Base-by-base conservation (phyloP, 345 rosid species). In the Aquilaria malaccensis region DNA sequence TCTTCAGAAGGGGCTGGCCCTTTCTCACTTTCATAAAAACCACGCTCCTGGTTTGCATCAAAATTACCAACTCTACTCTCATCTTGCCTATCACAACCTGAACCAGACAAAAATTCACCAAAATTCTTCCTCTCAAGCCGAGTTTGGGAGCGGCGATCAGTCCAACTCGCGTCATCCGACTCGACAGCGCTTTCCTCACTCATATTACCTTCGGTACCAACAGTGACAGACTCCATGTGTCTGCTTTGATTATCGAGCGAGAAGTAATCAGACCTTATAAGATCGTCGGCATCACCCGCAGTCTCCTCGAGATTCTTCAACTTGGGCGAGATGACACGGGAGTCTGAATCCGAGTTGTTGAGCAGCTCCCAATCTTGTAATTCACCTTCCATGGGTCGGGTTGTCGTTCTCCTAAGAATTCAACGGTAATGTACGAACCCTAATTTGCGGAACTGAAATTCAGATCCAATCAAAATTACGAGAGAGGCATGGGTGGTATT, bases 91-190 rank as follows among this genome's bases (percentile, higher is more conserved):
- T 89, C 95, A 67, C 90, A 85, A 31, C 88, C 78, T 37, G 97
- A 80, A 66, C 87, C 97, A 7, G 92, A 81, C 97, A 89, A 90
- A 52, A 79, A 71, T 71, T 78, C 97, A 37, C 75, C 77, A 11
- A 71, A 47, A 64, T 73, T 76, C 70, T 67, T 79, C 31, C 69
- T 69, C 62, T 67, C 78, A 58, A 67, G 83, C 48, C 73, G 67
- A 63, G 69, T 66, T 15, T 79, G 87, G 2, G 72, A 67, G n/a
- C 69, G 77, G 13, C 95, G 95, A 65, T 85, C 95, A 59, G 85
- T 78, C 95, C 92, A 90, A 22, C 92, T 86, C 31, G 95, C 90
- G 76, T 82, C 80, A 64, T 82, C 95, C 22, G 91, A 83, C 55
- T 72, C 84, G 59, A 74, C 77, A 48, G 85, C 76, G 22, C 77